Conservation (phyloP, 2,329 filamentous ascomycete genomes). For the Mollisiaceae sp. region DNA sequence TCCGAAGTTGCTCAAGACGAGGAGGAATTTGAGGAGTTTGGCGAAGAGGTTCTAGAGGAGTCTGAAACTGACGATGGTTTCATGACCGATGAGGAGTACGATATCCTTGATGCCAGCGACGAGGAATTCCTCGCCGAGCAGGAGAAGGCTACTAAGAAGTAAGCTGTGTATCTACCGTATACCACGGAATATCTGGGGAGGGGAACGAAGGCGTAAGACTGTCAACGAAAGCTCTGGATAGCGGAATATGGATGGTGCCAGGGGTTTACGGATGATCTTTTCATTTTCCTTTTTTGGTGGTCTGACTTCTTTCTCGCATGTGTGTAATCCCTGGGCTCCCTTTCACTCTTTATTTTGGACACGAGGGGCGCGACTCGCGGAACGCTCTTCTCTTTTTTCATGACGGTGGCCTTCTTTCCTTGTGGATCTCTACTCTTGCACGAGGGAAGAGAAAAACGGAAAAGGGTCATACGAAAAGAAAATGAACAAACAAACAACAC, state of each 20-base stretch:
- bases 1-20: conserved; percentile 58
- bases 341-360: conserved; percentile 3
- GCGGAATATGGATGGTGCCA: conserved; percentile 33
- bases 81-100: conserved; percentile 97
- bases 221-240: conserved; percentile 39
- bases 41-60: conserved; percentile 62
- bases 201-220: conserved; percentile 39
- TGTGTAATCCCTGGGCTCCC: conserved; percentile 4
- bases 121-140: conserved; percentile 74
- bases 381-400: background rate
- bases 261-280: conserved; percentile 28
- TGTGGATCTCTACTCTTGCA: background rate
- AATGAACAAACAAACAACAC: conserved; percentile 7
- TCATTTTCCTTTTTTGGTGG: conserved; percentile 24
- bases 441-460: conserved; percentile 6
- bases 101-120: conserved; percentile 93
- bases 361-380: background rate
- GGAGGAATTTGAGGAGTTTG: conserved; percentile 54
- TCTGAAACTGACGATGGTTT: conserved; percentile 74
- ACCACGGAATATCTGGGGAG: conserved; percentile 15
- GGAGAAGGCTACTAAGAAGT: conserved; percentile 39
- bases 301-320: conserved; percentile 9
- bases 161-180: conserved; percentile 18
- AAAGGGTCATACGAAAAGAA: conserved; percentile 5
- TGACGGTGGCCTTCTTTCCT: background rate